phyloP scores from a whole-genome alignment of 1,284 basidiomycete species.

The Dichomitus squalens region DNA sequence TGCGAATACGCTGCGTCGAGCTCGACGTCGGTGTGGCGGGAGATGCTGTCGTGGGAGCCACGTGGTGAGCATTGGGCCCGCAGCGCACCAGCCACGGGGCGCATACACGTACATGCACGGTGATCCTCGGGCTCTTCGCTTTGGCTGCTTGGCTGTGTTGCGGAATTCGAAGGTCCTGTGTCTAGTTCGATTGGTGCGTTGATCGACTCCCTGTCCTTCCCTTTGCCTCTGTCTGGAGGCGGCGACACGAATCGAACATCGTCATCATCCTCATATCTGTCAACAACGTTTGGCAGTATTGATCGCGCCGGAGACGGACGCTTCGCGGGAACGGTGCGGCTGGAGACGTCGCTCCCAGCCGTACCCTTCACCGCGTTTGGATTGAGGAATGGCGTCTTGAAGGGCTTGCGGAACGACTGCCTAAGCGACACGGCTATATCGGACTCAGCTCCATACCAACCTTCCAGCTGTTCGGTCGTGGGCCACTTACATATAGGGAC shows the following conservation, averaged over 20 bases:
- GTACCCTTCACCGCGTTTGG: slow-evolving; percentile 14
- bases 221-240: not conserved
- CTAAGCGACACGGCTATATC: slow-evolving; percentile 52
- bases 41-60: slow-evolving; percentile 20
- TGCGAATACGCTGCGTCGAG: slow-evolving; percentile 60
- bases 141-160: not conserved
- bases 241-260: not conserved
- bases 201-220: not conserved
- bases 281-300: no score
- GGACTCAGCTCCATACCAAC: no score
- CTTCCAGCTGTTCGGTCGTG: no score
- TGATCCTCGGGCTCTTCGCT: not conserved
- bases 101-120: not conserved
- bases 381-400: slow-evolving; percentile 25
- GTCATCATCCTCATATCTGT: not conserved
- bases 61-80: not conserved
- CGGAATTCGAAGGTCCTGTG: not conserved
- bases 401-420: slow-evolving; percentile 48
- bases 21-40: slow-evolving; percentile 43
- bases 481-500: slow-evolving; percentile 40
- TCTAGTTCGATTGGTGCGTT: not conserved
- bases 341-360: slow-evolving; percentile 5
- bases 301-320: no score
- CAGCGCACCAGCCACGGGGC: not conserved
- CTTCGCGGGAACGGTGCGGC: not conserved